Evolutionary conservation across 179 eudicot genomes (phyloP).

Genomic region (Heliamphora pulchella): DNA sequence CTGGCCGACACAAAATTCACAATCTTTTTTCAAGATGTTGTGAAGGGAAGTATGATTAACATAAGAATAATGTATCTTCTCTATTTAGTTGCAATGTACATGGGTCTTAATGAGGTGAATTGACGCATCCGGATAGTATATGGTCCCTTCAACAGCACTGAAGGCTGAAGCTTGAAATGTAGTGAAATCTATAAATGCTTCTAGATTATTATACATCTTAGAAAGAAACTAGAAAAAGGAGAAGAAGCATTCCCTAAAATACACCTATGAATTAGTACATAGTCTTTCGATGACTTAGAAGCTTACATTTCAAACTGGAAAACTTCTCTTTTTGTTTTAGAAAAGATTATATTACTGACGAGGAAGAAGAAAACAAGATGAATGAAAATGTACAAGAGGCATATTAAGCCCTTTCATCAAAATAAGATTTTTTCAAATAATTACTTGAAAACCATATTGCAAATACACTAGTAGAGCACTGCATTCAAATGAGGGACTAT

Average conservation of each 20-base stretch:
- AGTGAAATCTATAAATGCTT: not conserved
- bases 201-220: not conserved
- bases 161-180: not conserved
- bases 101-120: not conserved
- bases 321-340: not conserved
- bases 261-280: not conserved
- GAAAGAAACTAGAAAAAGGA: not conserved
- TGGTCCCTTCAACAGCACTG: not conserved
- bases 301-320: not conserved
- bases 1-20: not conserved
- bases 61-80: not conserved
- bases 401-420: not conserved
- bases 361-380: not conserved
- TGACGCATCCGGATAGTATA: not conserved
- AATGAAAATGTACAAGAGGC: not conserved
- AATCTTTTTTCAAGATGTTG: not conserved
- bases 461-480: not conserved
- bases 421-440: not conserved
- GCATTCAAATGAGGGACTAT: not conserved
- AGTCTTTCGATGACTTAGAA: not conserved
- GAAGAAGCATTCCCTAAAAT: not conserved
- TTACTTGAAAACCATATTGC: not conserved
- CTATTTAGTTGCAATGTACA: not conserved
- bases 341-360: not conserved
- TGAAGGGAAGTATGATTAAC: not conserved